These are phyloP conservation scores for Monosporascus sp. DNA, from an alignment of 2,329 filamentous ascomycete genomes.

Conservation along the genomic window DNA sequence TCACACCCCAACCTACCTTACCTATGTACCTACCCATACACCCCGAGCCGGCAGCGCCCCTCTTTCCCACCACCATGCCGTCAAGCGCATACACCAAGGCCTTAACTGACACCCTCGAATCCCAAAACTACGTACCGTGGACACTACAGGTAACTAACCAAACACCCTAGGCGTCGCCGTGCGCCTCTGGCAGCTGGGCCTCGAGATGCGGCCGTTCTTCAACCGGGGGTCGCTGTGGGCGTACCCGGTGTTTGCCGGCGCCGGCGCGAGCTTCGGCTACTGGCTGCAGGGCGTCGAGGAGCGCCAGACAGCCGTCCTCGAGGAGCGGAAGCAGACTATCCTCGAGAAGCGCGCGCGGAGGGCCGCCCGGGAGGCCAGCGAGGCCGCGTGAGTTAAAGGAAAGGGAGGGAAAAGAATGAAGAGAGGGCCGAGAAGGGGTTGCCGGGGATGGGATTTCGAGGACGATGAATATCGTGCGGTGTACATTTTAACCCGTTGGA, in stretches of 20 bases:
- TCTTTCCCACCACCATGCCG: constrained; percentile 7
- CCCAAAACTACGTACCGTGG: too few species aligned
- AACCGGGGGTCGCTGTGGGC: constrained; percentile 78
- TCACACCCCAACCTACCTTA: neutral
- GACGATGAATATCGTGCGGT: too few species aligned
- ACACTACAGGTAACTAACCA: constrained; percentile 13
- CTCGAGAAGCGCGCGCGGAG: constrained; percentile 85
- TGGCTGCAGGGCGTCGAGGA: constrained; percentile 91
- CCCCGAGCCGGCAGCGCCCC: neutral
- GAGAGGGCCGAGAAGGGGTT: neutral
- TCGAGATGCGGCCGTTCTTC: constrained; percentile 97
- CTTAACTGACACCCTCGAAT: too few species aligned
- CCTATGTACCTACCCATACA: neutral
- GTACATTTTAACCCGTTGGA: too few species aligned
- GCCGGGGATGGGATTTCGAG: too few species aligned
- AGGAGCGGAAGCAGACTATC: constrained; percentile 71
- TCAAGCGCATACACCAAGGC: neutral
- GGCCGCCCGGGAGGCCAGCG: constrained; percentile 56
- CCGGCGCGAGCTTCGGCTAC: constrained; percentile 91
- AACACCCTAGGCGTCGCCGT: constrained; percentile 68
- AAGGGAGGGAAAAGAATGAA: neutral
- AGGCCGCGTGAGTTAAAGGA: constrained; percentile 8
- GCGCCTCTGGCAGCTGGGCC: constrained; percentile 93
- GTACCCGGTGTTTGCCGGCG: constrained; percentile 81
- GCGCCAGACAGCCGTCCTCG: constrained; percentile 69